Conservation (phyloP, 169 alveolate genomes). For the Miamiensis avidus region DNA sequence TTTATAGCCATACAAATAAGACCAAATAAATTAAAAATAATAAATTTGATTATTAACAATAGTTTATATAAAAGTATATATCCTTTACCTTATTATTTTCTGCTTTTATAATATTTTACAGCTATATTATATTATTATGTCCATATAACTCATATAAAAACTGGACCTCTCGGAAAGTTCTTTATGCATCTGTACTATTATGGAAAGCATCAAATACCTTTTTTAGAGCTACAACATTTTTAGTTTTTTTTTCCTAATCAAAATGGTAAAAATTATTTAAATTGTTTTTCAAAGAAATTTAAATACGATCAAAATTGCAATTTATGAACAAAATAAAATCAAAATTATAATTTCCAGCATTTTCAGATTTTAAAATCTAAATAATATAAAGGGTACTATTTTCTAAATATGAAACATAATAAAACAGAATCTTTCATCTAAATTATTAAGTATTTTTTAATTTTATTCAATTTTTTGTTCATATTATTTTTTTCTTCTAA, state of each 20-base stretch:
- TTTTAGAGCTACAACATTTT: conserved; percentile 53
- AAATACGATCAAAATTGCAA: background rate
- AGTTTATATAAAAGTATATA: too few species aligned
- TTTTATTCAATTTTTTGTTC: background rate
- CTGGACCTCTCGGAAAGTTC: conserved; percentile 60
- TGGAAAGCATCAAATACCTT: conserved; percentile 63
- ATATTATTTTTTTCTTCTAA: conserved; percentile 8
- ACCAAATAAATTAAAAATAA: too few species aligned
- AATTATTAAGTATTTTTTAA: too few species aligned
- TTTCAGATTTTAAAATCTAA: too few species aligned
- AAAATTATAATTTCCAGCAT: too few species aligned
- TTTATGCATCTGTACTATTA: conserved; percentile 60
- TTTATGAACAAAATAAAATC: too few species aligned
- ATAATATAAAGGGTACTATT: background rate
- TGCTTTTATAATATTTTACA: conserved; percentile 42
- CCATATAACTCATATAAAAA: conserved; percentile 51
- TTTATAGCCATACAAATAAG: too few species aligned
- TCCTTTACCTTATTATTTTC: conserved; percentile 31
- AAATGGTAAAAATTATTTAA: too few species aligned
- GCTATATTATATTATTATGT: conserved; percentile 53
- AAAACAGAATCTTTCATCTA: background rate
- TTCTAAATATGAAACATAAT: too few species aligned
- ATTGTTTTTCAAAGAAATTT: background rate
- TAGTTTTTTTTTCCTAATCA: conserved; percentile 29
- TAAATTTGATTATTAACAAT: too few species aligned